Evolutionary conservation across 2,329 filamentous ascomycete genomes (phyloP).

Genomic region (Parasarocladium wereldwijsianum): DNA sequence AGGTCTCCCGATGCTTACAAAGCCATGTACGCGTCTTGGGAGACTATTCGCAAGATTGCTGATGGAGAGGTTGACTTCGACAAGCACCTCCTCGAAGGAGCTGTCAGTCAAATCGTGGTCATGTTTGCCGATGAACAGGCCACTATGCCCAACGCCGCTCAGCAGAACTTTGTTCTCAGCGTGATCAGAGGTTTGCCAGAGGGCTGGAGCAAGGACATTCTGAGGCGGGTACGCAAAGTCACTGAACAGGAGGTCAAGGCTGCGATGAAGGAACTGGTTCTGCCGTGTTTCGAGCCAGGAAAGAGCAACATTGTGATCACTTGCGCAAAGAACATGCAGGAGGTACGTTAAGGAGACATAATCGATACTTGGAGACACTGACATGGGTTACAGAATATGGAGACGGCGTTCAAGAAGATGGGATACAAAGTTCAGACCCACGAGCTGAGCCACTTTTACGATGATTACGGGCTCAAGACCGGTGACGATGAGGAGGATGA

Average conservation of each 20-base stretch:
- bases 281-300: constrained; percentile 67
- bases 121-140: constrained; percentile 77
- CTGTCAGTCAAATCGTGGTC: constrained; percentile 79
- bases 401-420: constrained; percentile 55
- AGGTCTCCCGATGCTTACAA: constrained; percentile 80
- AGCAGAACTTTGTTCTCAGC: constrained; percentile 68
- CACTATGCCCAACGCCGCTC: constrained; percentile 69
- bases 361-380: no score
- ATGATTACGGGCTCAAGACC: constrained; percentile 71
- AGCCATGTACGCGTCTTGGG: constrained; percentile 64
- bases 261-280: constrained; percentile 58
- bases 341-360: constrained; percentile 45
- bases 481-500: constrained; percentile 43
- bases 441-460: constrained; percentile 66
- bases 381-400: constrained; percentile 43
- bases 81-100: constrained; percentile 70
- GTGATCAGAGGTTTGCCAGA: constrained; percentile 63
- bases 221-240: constrained; percentile 65
- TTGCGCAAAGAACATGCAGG: constrained; percentile 70
- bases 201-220: constrained; percentile 63
- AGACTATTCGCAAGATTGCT: constrained; percentile 61
- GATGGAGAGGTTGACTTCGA: constrained; percentile 61
- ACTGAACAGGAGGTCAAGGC: constrained; percentile 61
- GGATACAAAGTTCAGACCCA: constrained; percentile 70
- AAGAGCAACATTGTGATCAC: constrained; percentile 79